phyloP scores from a whole-genome alignment of 2,329 filamentous ascomycete genomes.

The Ophiostoma australiae region DNA sequence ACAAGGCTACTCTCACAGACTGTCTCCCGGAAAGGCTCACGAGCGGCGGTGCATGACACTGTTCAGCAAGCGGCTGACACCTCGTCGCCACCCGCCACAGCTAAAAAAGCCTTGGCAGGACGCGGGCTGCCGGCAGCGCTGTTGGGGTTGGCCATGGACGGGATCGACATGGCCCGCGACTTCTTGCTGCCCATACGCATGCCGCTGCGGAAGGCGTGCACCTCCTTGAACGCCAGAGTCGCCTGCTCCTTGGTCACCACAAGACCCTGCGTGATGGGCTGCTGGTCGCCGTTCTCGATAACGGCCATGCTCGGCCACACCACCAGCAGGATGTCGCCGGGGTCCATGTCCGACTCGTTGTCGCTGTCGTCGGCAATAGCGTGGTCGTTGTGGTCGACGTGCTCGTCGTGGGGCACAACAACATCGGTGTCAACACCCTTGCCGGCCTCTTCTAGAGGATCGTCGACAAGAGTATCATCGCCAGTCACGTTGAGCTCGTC shows the following conservation, averaged over 20 bases:
- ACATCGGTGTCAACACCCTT: background rate
- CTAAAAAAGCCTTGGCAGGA: conserved; percentile 25
- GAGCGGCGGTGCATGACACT: background rate
- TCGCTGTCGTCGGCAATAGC: conserved; percentile 17
- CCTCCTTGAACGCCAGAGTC: conserved; percentile 21
- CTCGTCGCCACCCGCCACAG: conserved; percentile 20
- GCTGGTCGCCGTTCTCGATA: conserved; percentile 34
- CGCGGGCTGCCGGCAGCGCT: conserved; percentile 19
- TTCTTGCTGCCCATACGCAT: conserved; percentile 18
- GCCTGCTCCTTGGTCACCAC: conserved; percentile 37
- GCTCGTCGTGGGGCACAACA: background rate
- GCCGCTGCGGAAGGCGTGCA: conserved; percentile 17
- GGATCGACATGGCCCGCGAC: conserved; percentile 27
- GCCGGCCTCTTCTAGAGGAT: background rate
- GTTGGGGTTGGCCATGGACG: conserved; percentile 7
- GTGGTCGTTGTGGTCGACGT: conserved; percentile 2
- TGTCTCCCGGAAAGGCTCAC: background rate
- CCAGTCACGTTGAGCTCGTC: background rate
- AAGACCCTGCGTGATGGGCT: conserved; percentile 36
- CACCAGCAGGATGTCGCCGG: conserved; percentile 35
- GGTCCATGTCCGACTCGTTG: conserved; percentile 30
- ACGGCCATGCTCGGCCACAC: conserved; percentile 37
- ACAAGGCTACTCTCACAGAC: background rate
- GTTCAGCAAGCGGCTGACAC: conserved; percentile 20
- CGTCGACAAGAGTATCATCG: background rate